Evolutionary conservation across 441 rosid genomes (phyloP).

Genomic region (Populus trichocarpa): DNA sequence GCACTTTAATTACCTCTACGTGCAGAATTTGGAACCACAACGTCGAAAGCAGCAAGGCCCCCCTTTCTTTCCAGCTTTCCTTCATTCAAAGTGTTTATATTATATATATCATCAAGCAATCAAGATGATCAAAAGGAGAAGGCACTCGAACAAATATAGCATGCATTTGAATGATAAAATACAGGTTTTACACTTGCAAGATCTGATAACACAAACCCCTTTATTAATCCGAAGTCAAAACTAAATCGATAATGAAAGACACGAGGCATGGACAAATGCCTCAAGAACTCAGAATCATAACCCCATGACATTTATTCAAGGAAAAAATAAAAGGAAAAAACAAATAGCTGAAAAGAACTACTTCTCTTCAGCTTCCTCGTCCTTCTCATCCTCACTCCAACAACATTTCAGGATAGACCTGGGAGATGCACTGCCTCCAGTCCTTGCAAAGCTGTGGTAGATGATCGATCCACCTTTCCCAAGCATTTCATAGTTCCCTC

Average conservation of each 20-base stretch:
- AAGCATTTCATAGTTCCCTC: constrained; percentile 43
- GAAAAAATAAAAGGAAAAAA: no score
- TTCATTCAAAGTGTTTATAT: no score
- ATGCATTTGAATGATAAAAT: not conserved
- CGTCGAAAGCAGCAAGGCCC: not conserved
- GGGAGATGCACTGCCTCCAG: constrained; percentile 35
- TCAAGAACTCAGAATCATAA: not conserved
- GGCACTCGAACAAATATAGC: no score
- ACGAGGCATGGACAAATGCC: not conserved
- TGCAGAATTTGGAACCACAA: not conserved
- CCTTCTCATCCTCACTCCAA: constrained; percentile 57
- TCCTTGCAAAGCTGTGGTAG: constrained; percentile 47
- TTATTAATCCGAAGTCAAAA: not conserved
- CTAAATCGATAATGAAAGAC: not conserved
- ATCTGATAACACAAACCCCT: not conserved
- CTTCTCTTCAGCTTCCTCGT: constrained; percentile 31
- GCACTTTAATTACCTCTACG: not conserved
- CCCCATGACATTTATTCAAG: not conserved
- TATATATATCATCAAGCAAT: no score
- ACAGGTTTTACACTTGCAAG: not conserved
- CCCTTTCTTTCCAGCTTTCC: not conserved
- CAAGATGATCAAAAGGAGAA: no score
- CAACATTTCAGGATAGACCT: constrained; percentile 48
- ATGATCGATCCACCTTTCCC: constrained; percentile 49
- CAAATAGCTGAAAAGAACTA: not conserved